A percentile compares a stretch with the other conserved stretches of the same genome.
Conservation (phyloP, 768 basidiomycete genomes). For the Mycena albidolilacea region DNA sequence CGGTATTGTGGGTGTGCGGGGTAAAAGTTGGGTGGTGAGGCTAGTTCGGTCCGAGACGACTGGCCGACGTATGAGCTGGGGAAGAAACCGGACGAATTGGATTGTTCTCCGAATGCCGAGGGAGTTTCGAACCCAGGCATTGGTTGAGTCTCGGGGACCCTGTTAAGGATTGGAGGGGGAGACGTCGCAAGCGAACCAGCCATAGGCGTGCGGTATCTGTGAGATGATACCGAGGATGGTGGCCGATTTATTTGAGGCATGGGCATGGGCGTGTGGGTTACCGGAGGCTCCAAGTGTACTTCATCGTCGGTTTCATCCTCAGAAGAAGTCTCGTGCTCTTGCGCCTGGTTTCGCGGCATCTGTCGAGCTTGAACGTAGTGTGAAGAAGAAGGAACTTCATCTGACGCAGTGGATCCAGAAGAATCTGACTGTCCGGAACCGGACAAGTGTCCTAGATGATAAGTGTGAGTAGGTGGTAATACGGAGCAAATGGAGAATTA, state of each 20-base stretch:
- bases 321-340: constrained; percentile 54
- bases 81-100: constrained; percentile 56
- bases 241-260: constrained; percentile 68
- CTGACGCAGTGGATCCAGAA: constrained; percentile 75
- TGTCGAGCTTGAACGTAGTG: constrained; percentile 43
- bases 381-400: constrained; percentile 48
- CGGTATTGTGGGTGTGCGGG: constrained; percentile 54
- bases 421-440: constrained; percentile 73
- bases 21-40: constrained; percentile 56
- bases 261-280: constrained; percentile 45
- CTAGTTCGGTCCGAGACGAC: constrained; percentile 54
- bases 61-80: constrained; percentile 56
- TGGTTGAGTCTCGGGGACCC: constrained; percentile 78
- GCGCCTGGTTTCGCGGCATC: constrained; percentile 43
- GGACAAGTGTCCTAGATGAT: constrained; percentile 59
- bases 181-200: constrained; percentile 73
- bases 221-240: constrained; percentile 83
- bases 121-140: constrained; percentile 78
- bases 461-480: background rate
- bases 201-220: constrained; percentile 85
- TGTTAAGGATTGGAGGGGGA: constrained; percentile 62
- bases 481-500: constrained; percentile 47
- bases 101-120: constrained; percentile 77
- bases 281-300: constrained; percentile 44
- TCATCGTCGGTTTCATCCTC: constrained; percentile 67